phyloP scores from a whole-genome alignment of 495 filamentous ascomycete genomes.

The Penicillium paradoxum region DNA sequence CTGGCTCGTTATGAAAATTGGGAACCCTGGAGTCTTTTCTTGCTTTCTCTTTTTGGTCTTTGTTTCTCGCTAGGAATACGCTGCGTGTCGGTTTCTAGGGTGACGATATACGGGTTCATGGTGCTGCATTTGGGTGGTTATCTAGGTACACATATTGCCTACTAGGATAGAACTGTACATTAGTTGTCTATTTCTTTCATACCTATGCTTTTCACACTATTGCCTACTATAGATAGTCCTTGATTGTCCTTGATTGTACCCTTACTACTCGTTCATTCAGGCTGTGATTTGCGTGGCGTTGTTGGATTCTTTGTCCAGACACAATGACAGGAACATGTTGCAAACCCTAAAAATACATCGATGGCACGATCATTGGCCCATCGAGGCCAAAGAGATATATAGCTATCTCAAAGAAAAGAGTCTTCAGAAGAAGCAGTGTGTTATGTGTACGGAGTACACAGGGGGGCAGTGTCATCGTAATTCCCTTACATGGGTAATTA shows the following conservation, averaged over 20 bases:
- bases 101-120: constrained; percentile 3
- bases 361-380: neutral
- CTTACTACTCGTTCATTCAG: neutral
- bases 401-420: too few species aligned
- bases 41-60: neutral
- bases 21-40: neutral
- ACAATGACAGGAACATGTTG: neutral
- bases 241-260: neutral
- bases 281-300: neutral
- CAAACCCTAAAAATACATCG: too few species aligned
- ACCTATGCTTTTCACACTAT: neutral
- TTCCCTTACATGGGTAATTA: constrained; percentile 3
- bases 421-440: too few species aligned
- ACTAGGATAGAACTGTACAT: constrained; percentile 2
- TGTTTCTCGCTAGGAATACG: neutral
- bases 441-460: neutral
- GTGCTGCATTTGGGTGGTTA: neutral
- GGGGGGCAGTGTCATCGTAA: neutral
- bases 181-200: neutral
- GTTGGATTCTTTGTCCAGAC: neutral
- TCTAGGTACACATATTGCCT: neutral
- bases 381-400: neutral
- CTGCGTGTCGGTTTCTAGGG: neutral
- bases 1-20: neutral
- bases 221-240: neutral